Conservation (phyloP, 2,329 filamentous ascomycete species). For the Talaromyces piceae region DNA sequence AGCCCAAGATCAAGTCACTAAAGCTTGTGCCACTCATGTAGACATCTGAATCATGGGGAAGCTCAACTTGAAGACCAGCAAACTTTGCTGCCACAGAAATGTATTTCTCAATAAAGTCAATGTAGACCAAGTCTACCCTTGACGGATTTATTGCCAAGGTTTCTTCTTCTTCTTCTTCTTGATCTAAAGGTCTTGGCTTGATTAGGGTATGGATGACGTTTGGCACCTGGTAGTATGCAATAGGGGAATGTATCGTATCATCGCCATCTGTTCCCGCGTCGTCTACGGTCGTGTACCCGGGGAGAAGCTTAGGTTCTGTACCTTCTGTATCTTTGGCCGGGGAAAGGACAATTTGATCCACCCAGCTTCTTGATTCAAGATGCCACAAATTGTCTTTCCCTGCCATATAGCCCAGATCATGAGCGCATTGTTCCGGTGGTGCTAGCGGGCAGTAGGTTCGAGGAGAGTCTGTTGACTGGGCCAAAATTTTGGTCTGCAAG, state of each 20-base stretch:
- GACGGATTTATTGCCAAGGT: conserved; percentile 46
- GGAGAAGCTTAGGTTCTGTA: conserved; percentile 43
- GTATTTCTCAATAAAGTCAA: conserved; percentile 84
- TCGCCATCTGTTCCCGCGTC: conserved; percentile 79
- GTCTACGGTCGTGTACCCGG: conserved; percentile 85
- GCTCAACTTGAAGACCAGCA: conserved; percentile 44
- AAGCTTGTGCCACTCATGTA: conserved; percentile 50
- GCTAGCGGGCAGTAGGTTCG: conserved; percentile 27
- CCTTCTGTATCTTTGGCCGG: conserved; percentile 23
- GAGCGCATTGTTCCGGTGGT: conserved; percentile 39
- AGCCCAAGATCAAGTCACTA: conserved; percentile 52
- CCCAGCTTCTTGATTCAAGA: neutral
- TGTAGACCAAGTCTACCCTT: conserved; percentile 78
- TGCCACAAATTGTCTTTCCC: neutral
- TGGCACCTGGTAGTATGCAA: conserved; percentile 69
- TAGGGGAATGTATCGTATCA: conserved; percentile 72
- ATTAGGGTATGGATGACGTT: conserved; percentile 75
- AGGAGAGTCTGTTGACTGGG: conserved; percentile 13
- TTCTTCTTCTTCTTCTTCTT: neutral
- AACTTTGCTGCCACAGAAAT: conserved; percentile 66
- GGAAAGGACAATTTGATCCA: conserved; percentile 25
- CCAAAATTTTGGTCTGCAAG: conserved; percentile 47
- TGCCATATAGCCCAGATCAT: conserved; percentile 15
- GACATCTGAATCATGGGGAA: conserved; percentile 41
- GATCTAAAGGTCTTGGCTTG: conserved; percentile 24